A percentile compares a stretch with the other conserved stretches of the same genome.
Evolutionary conservation across 441 rosid species (phyloP).

Genomic region (Croton setiger): DNA sequence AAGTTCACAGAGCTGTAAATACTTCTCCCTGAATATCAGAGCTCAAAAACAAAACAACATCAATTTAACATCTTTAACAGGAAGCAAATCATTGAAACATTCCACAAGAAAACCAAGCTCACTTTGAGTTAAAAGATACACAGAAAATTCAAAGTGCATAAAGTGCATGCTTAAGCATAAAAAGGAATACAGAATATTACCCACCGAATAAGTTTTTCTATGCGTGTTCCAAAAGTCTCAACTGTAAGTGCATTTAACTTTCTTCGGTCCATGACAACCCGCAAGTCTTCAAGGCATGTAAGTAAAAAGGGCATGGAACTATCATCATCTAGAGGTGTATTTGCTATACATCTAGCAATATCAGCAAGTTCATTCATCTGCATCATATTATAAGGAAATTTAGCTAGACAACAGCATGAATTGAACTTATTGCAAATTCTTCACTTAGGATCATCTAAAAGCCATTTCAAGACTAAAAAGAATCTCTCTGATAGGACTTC

Average conservation of each 20-base stretch:
- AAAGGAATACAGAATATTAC: slow-evolving; percentile 25
- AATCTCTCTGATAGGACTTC: neutral
- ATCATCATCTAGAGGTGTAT: slow-evolving; percentile 74
- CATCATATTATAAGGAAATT: slow-evolving; percentile 29
- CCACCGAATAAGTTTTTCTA: slow-evolving; percentile 88
- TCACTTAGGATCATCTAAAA: neutral
- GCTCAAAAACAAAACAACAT: slow-evolving; percentile 14
- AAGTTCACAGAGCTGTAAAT: slow-evolving; percentile 89
- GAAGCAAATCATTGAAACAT: slow-evolving; percentile 13
- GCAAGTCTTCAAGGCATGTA: slow-evolving; percentile 81
- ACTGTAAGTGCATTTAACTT: slow-evolving; percentile 92
- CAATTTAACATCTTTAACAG: slow-evolving; percentile 14
- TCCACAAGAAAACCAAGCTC: slow-evolving; percentile 1
- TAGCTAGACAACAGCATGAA: slow-evolving; percentile 10
- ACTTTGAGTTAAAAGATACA: slow-evolving; percentile 9
- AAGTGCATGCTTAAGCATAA: neutral
- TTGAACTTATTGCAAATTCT: neutral
- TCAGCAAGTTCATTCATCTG: slow-evolving; percentile 99
- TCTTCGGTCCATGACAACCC: slow-evolving; percentile 77
- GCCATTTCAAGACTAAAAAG: slow-evolving; percentile 2
- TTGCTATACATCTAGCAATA: slow-evolving; percentile 92
- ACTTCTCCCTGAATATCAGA: slow-evolving; percentile 74
- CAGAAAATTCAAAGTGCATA: neutral
- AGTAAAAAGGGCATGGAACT: slow-evolving; percentile 64
- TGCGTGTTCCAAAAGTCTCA: slow-evolving; percentile 95